Evolutionary conservation across 208 protist genomes (phyloP).

Genomic region (Herpetomonas tarakana): DNA sequence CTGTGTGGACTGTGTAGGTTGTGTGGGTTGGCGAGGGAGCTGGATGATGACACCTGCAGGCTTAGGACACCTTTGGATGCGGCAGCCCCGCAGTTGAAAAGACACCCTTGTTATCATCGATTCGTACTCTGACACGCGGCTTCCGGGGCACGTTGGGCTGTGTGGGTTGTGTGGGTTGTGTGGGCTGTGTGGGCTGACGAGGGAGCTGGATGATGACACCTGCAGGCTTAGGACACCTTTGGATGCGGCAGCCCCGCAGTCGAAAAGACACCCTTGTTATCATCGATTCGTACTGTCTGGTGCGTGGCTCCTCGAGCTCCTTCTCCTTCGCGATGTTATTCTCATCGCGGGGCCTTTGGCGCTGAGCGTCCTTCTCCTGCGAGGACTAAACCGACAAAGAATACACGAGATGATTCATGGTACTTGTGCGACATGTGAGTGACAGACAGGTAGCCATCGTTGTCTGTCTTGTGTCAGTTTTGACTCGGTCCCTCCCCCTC

Average conservation of each 20-base stretch:
- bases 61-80: conserved; percentile 62
- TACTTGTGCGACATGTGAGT: too few species aligned
- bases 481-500: too few species aligned
- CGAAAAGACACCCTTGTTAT: conserved; percentile 1
- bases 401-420: too few species aligned
- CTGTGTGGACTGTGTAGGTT: background rate
- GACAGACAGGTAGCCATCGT: too few species aligned
- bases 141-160: background rate
- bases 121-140: conserved; percentile 40
- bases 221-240: conserved; percentile 1
- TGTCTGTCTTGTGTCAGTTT: too few species aligned
- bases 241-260: background rate
- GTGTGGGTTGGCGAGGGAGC: background rate
- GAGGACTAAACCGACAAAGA: too few species aligned
- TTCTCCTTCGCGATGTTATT: background rate
- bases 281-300: background rate
- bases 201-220: background rate
- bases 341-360: too few species aligned
- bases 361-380: too few species aligned
- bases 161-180: conserved; percentile 9
- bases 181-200: background rate
- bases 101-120: conserved; percentile 37
- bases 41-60: conserved; percentile 39
- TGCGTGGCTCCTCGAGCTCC: too few species aligned
- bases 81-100: conserved; percentile 33